Conservation (phyloP, 2,329 filamentous ascomycete species). For the Alternaria hordeiaustralica region DNA sequence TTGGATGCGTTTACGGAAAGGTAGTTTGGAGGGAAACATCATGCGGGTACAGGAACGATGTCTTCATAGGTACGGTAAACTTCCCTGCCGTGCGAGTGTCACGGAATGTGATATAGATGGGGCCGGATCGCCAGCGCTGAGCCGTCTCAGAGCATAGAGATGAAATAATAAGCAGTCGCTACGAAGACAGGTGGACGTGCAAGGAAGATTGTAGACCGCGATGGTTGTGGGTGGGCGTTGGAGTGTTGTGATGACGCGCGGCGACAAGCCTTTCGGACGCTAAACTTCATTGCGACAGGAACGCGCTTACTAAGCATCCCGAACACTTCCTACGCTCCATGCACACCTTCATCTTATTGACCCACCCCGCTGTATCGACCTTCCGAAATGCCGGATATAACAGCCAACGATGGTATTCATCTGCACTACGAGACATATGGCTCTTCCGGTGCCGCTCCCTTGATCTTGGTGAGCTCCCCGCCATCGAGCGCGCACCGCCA, state of each 20-base stretch:
- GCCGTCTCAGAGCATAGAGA: background rate
- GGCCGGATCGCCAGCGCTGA: background rate
- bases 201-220: background rate
- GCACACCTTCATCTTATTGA: background rate
- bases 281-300: background rate
- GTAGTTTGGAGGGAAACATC: background rate
- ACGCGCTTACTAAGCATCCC: background rate
- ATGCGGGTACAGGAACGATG: background rate
- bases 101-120: background rate
- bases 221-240: background rate
- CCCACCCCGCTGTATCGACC: background rate
- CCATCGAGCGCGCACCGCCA: background rate
- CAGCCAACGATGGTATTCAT: conserved; percentile 22
- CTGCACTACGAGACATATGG: conserved; percentile 23
- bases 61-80: background rate
- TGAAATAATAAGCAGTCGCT: background rate
- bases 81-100: background rate
- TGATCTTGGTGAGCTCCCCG: conserved; percentile 20
- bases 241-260: background rate
- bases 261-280: background rate
- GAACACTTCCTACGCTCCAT: background rate
- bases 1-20: too few species aligned
- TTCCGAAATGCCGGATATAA: conserved; percentile 17
- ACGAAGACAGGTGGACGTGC: background rate
- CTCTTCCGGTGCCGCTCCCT: background rate